A percentile compares a stretch with the other conserved stretches of the same genome.
These are phyloP conservation scores for Aristolochia contorta DNA, from an alignment of 164 flowering plant species.

Conservation along the genomic window DNA sequence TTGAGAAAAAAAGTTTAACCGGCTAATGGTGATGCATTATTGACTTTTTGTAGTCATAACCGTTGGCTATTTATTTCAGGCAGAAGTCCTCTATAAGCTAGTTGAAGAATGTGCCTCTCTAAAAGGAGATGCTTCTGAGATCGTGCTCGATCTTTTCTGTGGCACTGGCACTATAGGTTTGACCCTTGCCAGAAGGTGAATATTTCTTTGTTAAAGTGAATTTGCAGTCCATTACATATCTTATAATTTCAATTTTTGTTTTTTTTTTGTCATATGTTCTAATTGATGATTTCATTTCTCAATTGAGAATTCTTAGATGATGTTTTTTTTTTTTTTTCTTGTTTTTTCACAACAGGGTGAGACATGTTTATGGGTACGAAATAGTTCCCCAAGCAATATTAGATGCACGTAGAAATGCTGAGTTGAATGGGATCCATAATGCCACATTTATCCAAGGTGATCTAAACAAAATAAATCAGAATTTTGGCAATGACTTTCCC, in stretches of 20 bases:
- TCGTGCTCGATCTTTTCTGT: constrained; percentile 91
- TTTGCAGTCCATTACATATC: background rate
- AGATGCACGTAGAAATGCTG: constrained; percentile 79
- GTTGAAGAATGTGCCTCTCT: constrained; percentile 83
- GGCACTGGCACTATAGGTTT: constrained; percentile 98
- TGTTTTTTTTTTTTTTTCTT: no score
- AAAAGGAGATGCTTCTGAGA: constrained; percentile 89
- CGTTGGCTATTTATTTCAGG: constrained; percentile 33
- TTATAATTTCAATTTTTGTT: background rate
- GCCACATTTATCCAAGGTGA: constrained; percentile 96
- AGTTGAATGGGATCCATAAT: constrained; percentile 63
- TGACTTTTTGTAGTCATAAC: no score
- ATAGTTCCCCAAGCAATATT: constrained; percentile 81
- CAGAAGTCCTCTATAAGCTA: constrained; percentile 82
- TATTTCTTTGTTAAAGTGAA: background rate
- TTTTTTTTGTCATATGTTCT: background rate
- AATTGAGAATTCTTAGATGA: background rate
- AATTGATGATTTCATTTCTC: constrained; percentile 1
- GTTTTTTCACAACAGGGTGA: constrained; percentile 41
- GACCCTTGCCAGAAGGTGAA: constrained; percentile 80
- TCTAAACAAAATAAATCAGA: constrained; percentile 75
- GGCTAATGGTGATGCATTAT: no score
- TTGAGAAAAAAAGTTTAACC: no score
- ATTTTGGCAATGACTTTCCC: constrained; percentile 71
- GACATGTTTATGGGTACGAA: constrained; percentile 90